Percentiles rank a stretch among this genome's conserved stretches.
Conservation (phyloP, 805 yeast genomes). For the Ogataea paraovalis region DNA sequence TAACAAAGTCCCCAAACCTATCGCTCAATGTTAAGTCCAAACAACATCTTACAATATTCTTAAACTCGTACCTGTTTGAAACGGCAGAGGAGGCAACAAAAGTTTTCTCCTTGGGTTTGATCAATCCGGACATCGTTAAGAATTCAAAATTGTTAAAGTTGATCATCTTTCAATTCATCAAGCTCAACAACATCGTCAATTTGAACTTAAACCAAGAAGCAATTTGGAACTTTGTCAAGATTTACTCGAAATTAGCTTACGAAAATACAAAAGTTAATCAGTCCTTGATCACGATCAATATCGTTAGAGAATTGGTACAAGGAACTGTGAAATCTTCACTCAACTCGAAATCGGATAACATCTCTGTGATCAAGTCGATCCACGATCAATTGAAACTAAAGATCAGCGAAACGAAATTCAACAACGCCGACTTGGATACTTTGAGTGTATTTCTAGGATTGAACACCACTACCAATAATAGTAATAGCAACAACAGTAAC, state of each 20-base stretch:
- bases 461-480: slow-evolving; percentile 17
- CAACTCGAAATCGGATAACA: slow-evolving; percentile 47
- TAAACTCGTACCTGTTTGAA: slow-evolving; percentile 56
- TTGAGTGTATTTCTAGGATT: slow-evolving; percentile 46
- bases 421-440: slow-evolving; percentile 40
- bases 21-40: slow-evolving; percentile 49
- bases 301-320: slow-evolving; percentile 50
- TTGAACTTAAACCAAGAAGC: slow-evolving; percentile 56
- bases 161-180: slow-evolving; percentile 47
- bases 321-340: slow-evolving; percentile 48
- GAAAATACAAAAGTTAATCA: slow-evolving; percentile 27
- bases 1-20: slow-evolving; percentile 23
- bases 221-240: slow-evolving; percentile 59
- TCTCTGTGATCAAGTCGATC: slow-evolving; percentile 40
- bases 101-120: slow-evolving; percentile 65
- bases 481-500: not conserved
- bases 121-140: slow-evolving; percentile 60
- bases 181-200: slow-evolving; percentile 49
- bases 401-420: slow-evolving; percentile 46
- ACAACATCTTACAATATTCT: slow-evolving; percentile 54
- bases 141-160: slow-evolving; percentile 48
- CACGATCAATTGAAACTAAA: slow-evolving; percentile 50
- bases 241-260: slow-evolving; percentile 41
- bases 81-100: slow-evolving; percentile 57
- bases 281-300: slow-evolving; percentile 26